Percentiles rank a stretch among this genome's conserved stretches.
Evolutionary conservation across 805 yeast genomes (phyloP).

Genomic region (Suhomyces faveliae): DNA sequence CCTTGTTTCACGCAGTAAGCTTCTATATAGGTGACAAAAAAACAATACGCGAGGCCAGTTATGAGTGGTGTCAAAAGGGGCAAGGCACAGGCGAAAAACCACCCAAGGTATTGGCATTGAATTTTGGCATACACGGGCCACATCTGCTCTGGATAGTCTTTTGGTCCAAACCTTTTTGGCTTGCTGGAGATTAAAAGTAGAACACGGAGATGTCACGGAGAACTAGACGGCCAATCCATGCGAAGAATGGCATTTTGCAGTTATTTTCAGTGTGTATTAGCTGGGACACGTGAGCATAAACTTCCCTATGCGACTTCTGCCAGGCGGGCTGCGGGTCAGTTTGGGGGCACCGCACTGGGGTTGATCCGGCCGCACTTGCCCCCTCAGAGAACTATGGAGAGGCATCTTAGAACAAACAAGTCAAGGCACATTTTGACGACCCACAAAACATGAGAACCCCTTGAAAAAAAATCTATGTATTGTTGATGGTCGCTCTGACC

Average conservation of each 20-base stretch:
- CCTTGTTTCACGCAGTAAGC: neutral
- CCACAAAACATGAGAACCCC: neutral
- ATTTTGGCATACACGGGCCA: neutral
- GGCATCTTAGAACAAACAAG: neutral
- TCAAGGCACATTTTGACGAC: neutral
- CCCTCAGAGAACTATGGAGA: neutral
- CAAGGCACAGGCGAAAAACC: neutral
- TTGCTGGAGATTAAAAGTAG: too few species aligned
- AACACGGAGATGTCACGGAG: neutral
- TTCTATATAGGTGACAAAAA: neutral
- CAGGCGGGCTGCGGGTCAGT: neutral
- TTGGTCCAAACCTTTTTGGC: too few species aligned
- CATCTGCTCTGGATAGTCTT: too few species aligned
- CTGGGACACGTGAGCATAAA: neutral
- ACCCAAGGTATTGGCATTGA: neutral
- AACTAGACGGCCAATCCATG: neutral
- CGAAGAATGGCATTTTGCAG: neutral
- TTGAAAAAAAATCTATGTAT: neutral
- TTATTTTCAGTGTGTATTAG: neutral
- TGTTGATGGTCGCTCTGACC: neutral
- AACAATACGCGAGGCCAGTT: neutral
- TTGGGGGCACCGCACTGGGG: neutral
- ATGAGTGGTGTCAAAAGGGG: neutral
- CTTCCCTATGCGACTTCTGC: too few species aligned
- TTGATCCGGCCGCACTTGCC: neutral